phyloP scores from a whole-genome alignment of 148 eudicot species.

The Gaultheria prostrata region DNA sequence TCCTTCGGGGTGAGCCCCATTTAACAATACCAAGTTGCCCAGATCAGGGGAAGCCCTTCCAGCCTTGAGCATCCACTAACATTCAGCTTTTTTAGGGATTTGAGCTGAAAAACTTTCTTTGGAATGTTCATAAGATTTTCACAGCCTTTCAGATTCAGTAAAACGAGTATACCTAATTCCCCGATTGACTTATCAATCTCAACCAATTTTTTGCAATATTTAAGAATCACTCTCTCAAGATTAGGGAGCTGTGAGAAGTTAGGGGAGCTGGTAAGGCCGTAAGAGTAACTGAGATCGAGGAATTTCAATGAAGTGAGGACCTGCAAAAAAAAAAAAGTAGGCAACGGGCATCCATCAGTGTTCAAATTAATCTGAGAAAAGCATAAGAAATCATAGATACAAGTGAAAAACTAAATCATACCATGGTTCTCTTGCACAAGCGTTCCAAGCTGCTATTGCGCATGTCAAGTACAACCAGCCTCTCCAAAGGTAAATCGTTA shows the following conservation, averaged over 20 bases:
- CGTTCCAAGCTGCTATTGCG: constrained; percentile 7
- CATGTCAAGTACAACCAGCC: constrained; percentile 23
- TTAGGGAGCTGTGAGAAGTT: constrained; percentile 14
- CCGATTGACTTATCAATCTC: constrained; percentile 11
- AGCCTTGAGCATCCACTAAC: constrained; percentile 1
- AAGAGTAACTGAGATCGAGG: constrained; percentile 20
- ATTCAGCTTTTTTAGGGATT: neutral
- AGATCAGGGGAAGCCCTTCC: neutral
- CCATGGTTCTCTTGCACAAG: constrained; percentile 17
- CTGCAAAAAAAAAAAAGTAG: neutral
- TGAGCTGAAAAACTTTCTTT: neutral
- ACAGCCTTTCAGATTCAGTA: constrained; percentile 10
- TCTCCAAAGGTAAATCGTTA: constrained; percentile 14
- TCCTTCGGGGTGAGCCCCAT: neutral
- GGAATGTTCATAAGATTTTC: constrained; percentile 14
- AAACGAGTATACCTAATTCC: constrained; percentile 10
- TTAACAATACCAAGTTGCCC: neutral
- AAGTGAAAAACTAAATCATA: neutral
- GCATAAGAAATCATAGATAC: neutral
- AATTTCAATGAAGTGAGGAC: constrained; percentile 6
- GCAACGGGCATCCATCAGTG: neutral
- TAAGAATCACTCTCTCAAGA: constrained; percentile 15
- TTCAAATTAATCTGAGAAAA: neutral
- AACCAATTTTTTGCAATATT: constrained; percentile 13
- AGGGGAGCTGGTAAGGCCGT: neutral